Base-by-base conservation (phyloP, 2,329 filamentous ascomycete genomes). In the Aspergillus costaricaensis region DNA sequence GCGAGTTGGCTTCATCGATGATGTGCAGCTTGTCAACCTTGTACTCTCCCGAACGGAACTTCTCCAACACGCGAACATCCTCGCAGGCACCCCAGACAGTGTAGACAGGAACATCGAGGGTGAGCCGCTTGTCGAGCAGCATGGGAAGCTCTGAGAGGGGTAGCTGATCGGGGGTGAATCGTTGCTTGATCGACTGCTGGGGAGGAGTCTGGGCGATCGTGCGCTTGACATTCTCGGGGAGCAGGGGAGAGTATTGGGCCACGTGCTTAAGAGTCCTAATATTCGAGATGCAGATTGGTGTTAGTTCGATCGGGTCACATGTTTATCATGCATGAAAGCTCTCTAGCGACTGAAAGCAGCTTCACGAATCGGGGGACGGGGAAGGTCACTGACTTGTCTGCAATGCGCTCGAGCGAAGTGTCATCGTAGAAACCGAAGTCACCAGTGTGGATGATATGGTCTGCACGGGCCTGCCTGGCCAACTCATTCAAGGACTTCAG, bases 381-480 rank as follows among this genome's bases (percentile, higher is more conserved):
- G 12, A 19, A 25, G 41, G 47, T 12, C 47, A 81, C 88, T 82
- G 81, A 96, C 92, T 99, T 99, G 79, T 99, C 95, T 43, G 95
- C 95, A 81, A 99, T 98, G 73, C 95, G 90, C 73, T 98, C 94
- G 68, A 99, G 83, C 38, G 95, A 99, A 57, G 89, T 91, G 71
- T 96, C 91, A 78, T 99, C 95, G 81, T 99, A 99, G 81, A 99
- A 99, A 65, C 95, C 95, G 76, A 99, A 99, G 78, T 99, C 95
- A 77, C 95, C 95, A 19, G 95, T 99, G 80, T 99, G 95, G 73
- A 99, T 92, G 78, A 99, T 96, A 81, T 97, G 92, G 80, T 97
- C 92, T 71, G 95, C 95, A 75, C 91, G 91, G 64, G 95, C 94
- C 75, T 95, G 91, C 79, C 91, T 96, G 66, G 95, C 95, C 63